Evolutionary conservation across 129 eudicot species (phyloP).

Genomic region (Cynara cardunculus): DNA sequence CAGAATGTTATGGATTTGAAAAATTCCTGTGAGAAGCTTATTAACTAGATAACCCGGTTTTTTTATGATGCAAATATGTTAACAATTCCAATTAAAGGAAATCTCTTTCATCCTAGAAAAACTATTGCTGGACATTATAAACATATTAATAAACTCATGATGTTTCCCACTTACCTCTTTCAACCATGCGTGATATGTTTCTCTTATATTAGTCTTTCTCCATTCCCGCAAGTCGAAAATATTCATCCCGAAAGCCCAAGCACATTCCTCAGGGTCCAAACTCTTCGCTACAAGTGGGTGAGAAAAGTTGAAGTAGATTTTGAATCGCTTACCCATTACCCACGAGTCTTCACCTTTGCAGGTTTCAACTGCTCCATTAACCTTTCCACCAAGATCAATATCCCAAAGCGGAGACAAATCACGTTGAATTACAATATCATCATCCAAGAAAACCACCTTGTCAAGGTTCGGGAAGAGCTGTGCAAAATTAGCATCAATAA

Average conservation of each 20-base stretch:
- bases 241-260: conserved; percentile 99
- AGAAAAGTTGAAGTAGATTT: conserved; percentile 93
- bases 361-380: conserved; percentile 97
- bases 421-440: conserved; percentile 89
- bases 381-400: conserved; percentile 85
- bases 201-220: conserved; percentile 79
- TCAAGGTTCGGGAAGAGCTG: conserved; percentile 97
- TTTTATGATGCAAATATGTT: neutral
- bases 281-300: conserved; percentile 80
- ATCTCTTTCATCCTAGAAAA: neutral
- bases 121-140: neutral
- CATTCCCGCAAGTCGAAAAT: conserved; percentile 87
- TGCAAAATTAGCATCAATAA: conserved; percentile 18
- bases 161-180: conserved; percentile 56
- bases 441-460: conserved; percentile 91
- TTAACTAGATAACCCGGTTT: neutral
- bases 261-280: conserved; percentile 92
- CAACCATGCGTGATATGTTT: conserved; percentile 85
- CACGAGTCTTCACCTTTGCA: conserved; percentile 92
- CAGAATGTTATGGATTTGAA: neutral
- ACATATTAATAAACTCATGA: neutral
- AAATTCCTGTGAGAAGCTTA: neutral
- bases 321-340: conserved; percentile 92
- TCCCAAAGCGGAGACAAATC: conserved; percentile 93
- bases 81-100: neutral